Evolutionary conservation across 169 alveolate species (phyloP), one percentile per base, ranked within the genome.

Genomic region (Plasmodium fragile): DNA sequence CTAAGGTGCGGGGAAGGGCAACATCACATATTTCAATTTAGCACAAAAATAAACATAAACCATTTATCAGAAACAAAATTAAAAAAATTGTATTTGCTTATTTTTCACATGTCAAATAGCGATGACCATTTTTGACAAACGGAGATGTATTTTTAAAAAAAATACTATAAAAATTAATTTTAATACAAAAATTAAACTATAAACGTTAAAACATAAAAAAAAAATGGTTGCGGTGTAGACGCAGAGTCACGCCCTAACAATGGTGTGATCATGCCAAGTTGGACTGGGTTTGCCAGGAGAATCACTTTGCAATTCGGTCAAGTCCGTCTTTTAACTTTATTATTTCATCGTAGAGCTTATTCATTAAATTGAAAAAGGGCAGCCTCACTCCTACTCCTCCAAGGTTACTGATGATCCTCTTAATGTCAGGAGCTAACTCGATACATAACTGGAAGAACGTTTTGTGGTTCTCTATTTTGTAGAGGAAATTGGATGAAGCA

Each of bases 391-490:
- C 94, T 59, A 89, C 94, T 39, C 77, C 83, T 25, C 91, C 82
- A 65, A 80, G 49, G 55, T 59, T 77, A 32, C 69, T 65, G 34
- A 78, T 59, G 22, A 89, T 59, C 71, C 94, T 89, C 71, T 80
- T 89, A 69, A 89, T 65, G 32, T 89, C 94, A 8, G 94, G 94
- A 6, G 83, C 73, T 45, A 89, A 25, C 75, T 89, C 94, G 22
- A 80, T 69, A 28, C 78, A 80, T 10, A 89, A 32, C 16, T 89
- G 89, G 36, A 89, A 89, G 49, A 89, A 89, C 0, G 94, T 89
- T 89, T 89, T 89, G 32, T 80, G 81, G 1, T 53, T 53, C 43
- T 89, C 90, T 89, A 89, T 89, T 39, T 78, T 78, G 34, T 59
- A 43, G 39, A 89, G 32, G 45, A n/a, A 78, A 45, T 79, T 78